Conservation (phyloP, 176 grass and related monocot species). For the Alopecurus myosuroides region DNA sequence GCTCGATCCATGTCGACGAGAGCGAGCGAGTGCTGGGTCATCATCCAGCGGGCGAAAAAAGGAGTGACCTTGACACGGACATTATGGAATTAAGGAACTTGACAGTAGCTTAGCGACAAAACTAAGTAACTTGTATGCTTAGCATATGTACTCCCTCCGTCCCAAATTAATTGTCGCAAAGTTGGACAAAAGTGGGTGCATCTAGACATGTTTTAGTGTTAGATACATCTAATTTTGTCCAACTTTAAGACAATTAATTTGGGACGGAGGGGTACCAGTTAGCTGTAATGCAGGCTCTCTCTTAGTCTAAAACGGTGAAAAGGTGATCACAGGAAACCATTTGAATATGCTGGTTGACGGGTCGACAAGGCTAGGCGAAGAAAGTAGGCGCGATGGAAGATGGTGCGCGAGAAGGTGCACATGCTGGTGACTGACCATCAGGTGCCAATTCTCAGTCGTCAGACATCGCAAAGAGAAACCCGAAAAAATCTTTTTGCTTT, state of each 20-base stretch:
- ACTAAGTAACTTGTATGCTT: not conserved
- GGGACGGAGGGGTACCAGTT: too few relatives aligned
- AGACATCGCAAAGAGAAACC: not conserved
- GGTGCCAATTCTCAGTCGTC: not conserved
- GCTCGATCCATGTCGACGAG: not conserved
- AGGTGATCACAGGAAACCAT: not conserved
- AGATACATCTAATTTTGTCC: too few relatives aligned
- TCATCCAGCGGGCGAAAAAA: not conserved
- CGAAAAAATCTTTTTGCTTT: not conserved
- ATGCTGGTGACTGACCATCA: not conserved
- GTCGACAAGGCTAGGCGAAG: not conserved
- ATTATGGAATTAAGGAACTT: not conserved
- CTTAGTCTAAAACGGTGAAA: conserved; percentile 5
- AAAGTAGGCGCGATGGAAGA: not conserved
- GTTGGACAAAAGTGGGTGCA: too few relatives aligned
- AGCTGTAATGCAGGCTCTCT: too few relatives aligned
- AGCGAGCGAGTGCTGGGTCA: not conserved
- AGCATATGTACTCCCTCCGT: not conserved
- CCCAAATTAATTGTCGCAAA: too few relatives aligned
- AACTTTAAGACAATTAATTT: too few relatives aligned
- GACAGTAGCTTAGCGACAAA: conserved; percentile 17
- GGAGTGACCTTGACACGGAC: conserved; percentile 11
- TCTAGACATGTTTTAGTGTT: too few relatives aligned
- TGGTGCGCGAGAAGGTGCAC: not conserved
- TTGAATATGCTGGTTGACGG: not conserved